Conservation (phyloP, 495 filamentous ascomycete species). For the Podospora australis region DNA sequence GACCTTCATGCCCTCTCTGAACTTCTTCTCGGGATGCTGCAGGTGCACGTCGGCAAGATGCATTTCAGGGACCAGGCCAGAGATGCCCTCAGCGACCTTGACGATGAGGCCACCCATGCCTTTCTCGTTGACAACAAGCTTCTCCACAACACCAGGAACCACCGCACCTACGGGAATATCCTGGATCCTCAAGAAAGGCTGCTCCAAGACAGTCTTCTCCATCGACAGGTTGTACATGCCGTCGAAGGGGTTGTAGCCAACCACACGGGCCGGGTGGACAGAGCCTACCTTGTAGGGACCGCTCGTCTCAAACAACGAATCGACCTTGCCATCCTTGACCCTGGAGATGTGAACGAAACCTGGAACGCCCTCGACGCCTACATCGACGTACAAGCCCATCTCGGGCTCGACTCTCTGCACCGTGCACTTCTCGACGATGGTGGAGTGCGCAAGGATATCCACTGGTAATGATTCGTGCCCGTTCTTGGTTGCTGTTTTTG, state of each 20-base stretch:
- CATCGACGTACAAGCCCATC: constrained; percentile 72
- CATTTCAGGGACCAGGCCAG: constrained; percentile 76
- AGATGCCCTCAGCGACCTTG: constrained; percentile 76
- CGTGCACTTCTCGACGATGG: constrained; percentile 66
- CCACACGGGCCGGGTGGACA: constrained; percentile 69
- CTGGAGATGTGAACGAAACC: constrained; percentile 93
- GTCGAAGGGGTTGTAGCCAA: constrained; percentile 82
- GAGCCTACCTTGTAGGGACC: constrained; percentile 74
- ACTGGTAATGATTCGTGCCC: constrained; percentile 33
- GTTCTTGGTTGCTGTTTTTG: constrained; percentile 33
- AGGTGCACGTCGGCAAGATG: constrained; percentile 84
- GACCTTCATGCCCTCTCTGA: constrained; percentile 77
- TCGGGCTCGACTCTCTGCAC: constrained; percentile 70
- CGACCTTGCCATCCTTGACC: constrained; percentile 79
- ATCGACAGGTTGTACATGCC: constrained; percentile 81
- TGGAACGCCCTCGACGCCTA: constrained; percentile 63
- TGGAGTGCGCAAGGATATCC: constrained; percentile 60
- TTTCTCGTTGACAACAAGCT: constrained; percentile 62
- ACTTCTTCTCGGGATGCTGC: constrained; percentile 92
- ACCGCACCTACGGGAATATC: constrained; percentile 77
- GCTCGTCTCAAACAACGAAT: constrained; percentile 63
- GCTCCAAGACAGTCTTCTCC: constrained; percentile 72
- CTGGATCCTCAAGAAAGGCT: constrained; percentile 82
- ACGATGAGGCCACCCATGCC: constrained; percentile 77
- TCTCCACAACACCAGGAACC: constrained; percentile 79